Base-by-base conservation (phyloP, 2,329 filamentous ascomycete genomes). In the Aspergillus neoniger region DNA sequence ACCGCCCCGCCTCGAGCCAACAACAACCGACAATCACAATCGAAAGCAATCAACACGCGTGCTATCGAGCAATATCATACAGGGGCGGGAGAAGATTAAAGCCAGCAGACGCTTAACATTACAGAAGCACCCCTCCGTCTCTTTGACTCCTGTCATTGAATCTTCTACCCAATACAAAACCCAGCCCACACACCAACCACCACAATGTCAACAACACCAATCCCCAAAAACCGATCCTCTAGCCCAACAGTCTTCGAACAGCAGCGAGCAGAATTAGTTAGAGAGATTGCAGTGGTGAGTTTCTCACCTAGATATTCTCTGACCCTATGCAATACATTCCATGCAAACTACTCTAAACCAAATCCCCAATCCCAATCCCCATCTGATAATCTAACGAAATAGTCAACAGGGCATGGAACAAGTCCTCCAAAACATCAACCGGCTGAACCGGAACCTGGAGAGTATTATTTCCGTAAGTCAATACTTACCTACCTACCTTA, bases 361-460 rank as follows among this genome's bases (percentile, higher is more conserved):
- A 32, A 32, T 5, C 30, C 10, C 9, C 30, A 10, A 32, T 36
- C 10, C 12, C 32, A 36, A 36, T 36, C 12, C 12, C 28, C 28
- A 12, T 30, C 4, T 30, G 10, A 36, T 14, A 30, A 36, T 14
- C 32, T 32, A 12, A 47, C 19, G 23, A 61, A 8, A 17, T 56
- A 58, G 62, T 21, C 8, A 21, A 4, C 5, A 87, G 85, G 83
- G 82, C 63, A 82, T 99, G 74, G 95, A 98, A 71, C 88, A 95
- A 70, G 92, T 96, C 61, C 88, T 99, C 9, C 91, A 93, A 70
- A 97, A 96, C 72, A 92, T 98, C 77, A 99, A 98, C 79, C 93
- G 93, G 70, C 80, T 99, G 61, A 99, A 98, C 76, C 88, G 94
- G 36, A 94, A 90, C 41, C 81, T 99, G 17, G 94, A 99, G 77